phyloP scores from a whole-genome alignment of 2,329 filamentous ascomycete species.

The Cladophialophora chaetospira region DNA sequence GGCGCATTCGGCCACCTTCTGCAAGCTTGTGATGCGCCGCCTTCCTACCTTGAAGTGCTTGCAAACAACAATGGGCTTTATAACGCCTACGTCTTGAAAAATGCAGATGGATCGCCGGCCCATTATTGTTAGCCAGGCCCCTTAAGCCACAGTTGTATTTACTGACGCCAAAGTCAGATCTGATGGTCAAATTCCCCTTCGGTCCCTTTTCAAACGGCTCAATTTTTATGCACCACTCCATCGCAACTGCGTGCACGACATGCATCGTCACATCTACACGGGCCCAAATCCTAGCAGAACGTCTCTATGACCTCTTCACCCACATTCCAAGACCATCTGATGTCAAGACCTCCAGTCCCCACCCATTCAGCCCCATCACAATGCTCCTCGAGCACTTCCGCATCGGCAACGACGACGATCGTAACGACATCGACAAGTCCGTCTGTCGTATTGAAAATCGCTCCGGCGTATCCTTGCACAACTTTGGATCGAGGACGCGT shows the following conservation, averaged over 20 bases:
- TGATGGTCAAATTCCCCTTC: slow-evolving; percentile 11
- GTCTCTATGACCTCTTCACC: neutral
- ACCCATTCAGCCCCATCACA: neutral
- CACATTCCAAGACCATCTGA: neutral
- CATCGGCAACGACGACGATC: neutral
- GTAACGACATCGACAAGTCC: slow-evolving; percentile 6
- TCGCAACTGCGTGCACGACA: neutral
- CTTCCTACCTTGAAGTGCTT: slow-evolving; percentile 10
- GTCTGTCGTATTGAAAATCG: slow-evolving; percentile 7
- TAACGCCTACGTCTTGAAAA: neutral
- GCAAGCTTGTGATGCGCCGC: neutral
- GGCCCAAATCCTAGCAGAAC: slow-evolving; percentile 2
- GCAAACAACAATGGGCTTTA: slow-evolving; percentile 12
- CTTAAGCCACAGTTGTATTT: neutral
- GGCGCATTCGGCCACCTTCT: slow-evolving; percentile 6
- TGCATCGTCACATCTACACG: neutral
- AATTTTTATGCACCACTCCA: neutral
- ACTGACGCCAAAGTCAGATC: neutral
- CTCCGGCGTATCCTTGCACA: slow-evolving; percentile 10
- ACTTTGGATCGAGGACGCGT: slow-evolving; percentile 6
- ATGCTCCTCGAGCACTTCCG: slow-evolving; percentile 2
- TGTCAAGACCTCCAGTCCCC: neutral
- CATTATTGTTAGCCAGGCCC: neutral
- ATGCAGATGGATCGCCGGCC: too few relatives aligned
- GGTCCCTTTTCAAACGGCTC: slow-evolving; percentile 13